Conservation (phyloP, 176 grass and related monocot species). For the Guadua angustifolia region DNA sequence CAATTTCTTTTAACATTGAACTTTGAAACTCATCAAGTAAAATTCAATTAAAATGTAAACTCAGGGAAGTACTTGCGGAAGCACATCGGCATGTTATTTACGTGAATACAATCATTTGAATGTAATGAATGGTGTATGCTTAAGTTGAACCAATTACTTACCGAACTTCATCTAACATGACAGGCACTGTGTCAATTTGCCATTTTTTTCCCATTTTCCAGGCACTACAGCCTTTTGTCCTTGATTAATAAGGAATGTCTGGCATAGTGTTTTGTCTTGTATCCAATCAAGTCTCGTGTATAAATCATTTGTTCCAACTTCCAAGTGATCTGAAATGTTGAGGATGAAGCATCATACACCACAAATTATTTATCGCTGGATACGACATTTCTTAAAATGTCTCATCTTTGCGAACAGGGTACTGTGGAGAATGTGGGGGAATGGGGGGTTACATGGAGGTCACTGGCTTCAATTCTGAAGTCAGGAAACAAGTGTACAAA, state of each 20-base stretch:
- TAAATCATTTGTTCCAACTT: background rate
- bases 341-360: background rate
- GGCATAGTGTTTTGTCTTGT: background rate
- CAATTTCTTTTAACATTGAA: background rate
- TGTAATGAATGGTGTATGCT: background rate
- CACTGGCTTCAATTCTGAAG: too few relatives aligned
- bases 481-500: background rate
- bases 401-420: background rate
- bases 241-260: constrained; percentile 5
- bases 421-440: background rate
- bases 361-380: background rate
- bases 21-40: background rate
- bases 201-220: background rate
- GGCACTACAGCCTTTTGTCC: background rate
- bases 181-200: background rate
- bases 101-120: background rate
- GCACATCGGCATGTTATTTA: background rate
- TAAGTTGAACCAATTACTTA: constrained; percentile 16
- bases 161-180: constrained; percentile 8
- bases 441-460: too few relatives aligned
- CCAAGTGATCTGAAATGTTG: background rate
- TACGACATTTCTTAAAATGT: background rate
- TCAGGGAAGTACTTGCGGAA: background rate
- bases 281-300: background rate
- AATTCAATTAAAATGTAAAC: background rate